Evolutionary conservation across 495 filamentous ascomycete species (phyloP), one percentile per base, ranked within the genome.

Genomic region (Penicillium canescens): DNA sequence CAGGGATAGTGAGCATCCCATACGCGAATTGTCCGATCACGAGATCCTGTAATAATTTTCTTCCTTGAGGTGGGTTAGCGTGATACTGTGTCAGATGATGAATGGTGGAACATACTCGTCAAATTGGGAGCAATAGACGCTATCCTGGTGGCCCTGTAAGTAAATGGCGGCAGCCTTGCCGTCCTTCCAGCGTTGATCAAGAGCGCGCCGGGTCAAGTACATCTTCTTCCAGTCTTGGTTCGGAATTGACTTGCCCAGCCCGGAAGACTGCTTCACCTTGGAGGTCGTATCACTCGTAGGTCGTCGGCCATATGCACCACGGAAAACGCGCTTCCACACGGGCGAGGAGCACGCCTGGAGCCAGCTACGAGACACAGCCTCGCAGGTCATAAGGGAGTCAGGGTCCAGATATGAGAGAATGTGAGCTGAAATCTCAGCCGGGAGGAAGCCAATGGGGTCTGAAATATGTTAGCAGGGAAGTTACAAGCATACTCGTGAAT

Each of bases 81-180:
- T 51, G 12, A 39, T 18, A 28, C 33, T 7, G 2, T 13, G 33
- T 9, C 13, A 46, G 49, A 23, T n/a, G 12, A 14, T 24, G 6
- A 51, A 11, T 52, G 46, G 52, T 26, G 8, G 10, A 47, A 73
- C 87, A 54, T 82, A 90, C 88, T 98, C 92, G 67, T 98, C 94
- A 73, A 97, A 98, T 66, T 98, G 94, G 36, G 93, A 84, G 68
- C 94, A 98, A 71, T 98, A 98, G 21, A 98, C 92, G 56, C 90
- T 96, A 68, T 98, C 94, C 10, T 82, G 82, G 62, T 98, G 94
- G 1, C 95, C 94, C 62, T 93, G 88, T 14, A 98, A 76, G 67
- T 96, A 96, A 46, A 95, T 87, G 0, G 90, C 86, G 38, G 84
- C 86, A 21, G 89, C 88, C 47, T 85, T 81, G 54, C 89, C 88